Base-by-base conservation (phyloP, 805 yeast species). In the Pichia exigua region DNA sequence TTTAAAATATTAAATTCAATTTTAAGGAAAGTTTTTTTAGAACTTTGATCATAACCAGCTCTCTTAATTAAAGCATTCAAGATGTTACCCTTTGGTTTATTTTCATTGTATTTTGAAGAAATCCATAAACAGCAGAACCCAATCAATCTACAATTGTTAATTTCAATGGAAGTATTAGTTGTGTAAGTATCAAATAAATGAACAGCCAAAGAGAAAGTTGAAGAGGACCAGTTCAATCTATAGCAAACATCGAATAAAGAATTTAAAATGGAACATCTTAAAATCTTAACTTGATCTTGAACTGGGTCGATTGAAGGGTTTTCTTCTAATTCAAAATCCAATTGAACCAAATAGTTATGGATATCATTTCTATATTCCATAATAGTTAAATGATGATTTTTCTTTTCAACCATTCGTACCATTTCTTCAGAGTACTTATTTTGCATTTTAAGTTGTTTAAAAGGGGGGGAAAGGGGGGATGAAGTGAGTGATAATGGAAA, bases 1-100 rank as follows among this genome's bases (percentile, higher is more conserved):
- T 77, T 79, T 52, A 85, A 70, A 43, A 86, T 74, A 59, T 82
- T 83, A 52, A 81, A 73, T 63, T 86, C 95, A 81, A 84, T 81
- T 61, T 81, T 82, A 52, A 81, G 68, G 61, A 85, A 66, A n/a
- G 59, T 59, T 4, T 48, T 42, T 32, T 63, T 61, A 2, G 57
- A 46, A 28, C 55, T 57, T 13, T 57, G 47, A 10, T 57, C 57
- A 52, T 62, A 65, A 51, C 69, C 69, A 9, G 68, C 65, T 43
- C 67, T 53, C 45, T 59, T 61, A 44, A 65, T 49, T 18, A 66
- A 55, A 35, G 68, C 68, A 46, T 64, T 62, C 26, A 61, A 46
- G 17, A 66, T 52, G 51, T 66, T 65, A 41, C 82, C 77, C 61
- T 80, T 80, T 57, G 77, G 77, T 67, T 79, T 79, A 55, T 75